Evolutionary conservation across 1,284 basidiomycete species (phyloP).

Genomic region (Sporisorium iseilematis-ciliati): DNA sequence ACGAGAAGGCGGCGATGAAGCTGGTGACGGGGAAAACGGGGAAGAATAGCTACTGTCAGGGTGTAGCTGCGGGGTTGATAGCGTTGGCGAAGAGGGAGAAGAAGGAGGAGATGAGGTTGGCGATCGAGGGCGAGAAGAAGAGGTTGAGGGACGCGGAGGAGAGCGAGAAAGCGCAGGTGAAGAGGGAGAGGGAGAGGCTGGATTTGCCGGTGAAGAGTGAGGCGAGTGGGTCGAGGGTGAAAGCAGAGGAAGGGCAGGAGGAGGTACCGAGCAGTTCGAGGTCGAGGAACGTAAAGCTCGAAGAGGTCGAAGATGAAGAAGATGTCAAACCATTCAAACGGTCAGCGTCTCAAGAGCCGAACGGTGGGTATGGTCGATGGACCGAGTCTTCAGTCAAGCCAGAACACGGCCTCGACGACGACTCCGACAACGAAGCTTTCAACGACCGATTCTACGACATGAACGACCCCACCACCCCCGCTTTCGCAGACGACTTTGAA

Average conservation of each 20-base stretch:
- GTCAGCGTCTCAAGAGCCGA: constrained; percentile 15
- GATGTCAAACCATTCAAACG: constrained; percentile 41
- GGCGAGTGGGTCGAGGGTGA: constrained; percentile 5
- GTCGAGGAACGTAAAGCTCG: constrained; percentile 39
- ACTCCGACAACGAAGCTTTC: constrained; percentile 18
- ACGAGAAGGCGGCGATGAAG: constrained; percentile 20
- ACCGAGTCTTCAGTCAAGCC: constrained; percentile 3
- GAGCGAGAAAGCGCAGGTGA: constrained; percentile 19
- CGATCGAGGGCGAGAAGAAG: constrained; percentile 51
- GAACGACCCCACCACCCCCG: neutral
- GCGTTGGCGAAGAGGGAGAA: constrained; percentile 51
- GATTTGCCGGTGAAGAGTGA: constrained; percentile 16
- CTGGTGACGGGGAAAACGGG: constrained; percentile 37
- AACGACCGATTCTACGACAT: constrained; percentile 29
- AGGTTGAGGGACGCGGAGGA: constrained; percentile 28
- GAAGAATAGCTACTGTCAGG: constrained; percentile 52
- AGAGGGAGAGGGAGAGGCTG: constrained; percentile 32
- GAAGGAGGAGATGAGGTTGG: constrained; percentile 48
- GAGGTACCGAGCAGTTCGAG: neutral
- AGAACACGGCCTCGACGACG: constrained; percentile 3
- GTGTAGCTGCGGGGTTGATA: constrained; percentile 41
- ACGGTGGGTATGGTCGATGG: constrained; percentile 20
- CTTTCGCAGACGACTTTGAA: constrained; percentile 7
- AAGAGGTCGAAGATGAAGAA: constrained; percentile 34
- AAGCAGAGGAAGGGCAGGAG: constrained; percentile 5